Conservation (phyloP, 106 monocot genomes). For the Dendrobium catenatum region DNA sequence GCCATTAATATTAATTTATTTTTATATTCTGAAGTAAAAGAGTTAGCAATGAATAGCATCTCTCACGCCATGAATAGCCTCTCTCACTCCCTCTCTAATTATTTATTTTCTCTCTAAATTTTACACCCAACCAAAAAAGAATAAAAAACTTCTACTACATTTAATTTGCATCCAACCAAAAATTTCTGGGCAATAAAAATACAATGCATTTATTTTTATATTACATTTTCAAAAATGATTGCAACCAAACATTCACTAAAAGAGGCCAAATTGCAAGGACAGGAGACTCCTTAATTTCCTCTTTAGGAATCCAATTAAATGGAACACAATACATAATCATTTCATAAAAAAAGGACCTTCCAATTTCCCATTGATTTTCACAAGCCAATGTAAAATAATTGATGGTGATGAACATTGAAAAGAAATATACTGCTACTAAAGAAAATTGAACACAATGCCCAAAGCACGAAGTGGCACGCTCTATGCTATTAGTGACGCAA, state of each 20-base stretch:
- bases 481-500: background rate
- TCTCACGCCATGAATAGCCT: too few relatives aligned
- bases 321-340: background rate
- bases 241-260: background rate
- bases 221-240: background rate
- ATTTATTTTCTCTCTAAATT: background rate
- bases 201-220: slow-evolving; percentile 5
- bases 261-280: slow-evolving; percentile 1
- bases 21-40: too few relatives aligned
- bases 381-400: background rate
- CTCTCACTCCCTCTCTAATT: background rate
- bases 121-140: background rate
- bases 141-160: background rate
- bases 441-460: background rate
- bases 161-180: background rate
- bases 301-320: background rate
- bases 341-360: background rate
- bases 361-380: background rate
- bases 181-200: background rate
- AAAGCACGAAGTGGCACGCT: background rate
- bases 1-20: background rate
- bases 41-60: too few relatives aligned
- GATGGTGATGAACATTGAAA: background rate
- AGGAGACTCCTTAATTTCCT: slow-evolving; percentile 26
- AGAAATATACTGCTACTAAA: background rate